Evolutionary conservation across 1,284 basidiomycete genomes (phyloP).

Genomic region (Heimioporus punctisporus): DNA sequence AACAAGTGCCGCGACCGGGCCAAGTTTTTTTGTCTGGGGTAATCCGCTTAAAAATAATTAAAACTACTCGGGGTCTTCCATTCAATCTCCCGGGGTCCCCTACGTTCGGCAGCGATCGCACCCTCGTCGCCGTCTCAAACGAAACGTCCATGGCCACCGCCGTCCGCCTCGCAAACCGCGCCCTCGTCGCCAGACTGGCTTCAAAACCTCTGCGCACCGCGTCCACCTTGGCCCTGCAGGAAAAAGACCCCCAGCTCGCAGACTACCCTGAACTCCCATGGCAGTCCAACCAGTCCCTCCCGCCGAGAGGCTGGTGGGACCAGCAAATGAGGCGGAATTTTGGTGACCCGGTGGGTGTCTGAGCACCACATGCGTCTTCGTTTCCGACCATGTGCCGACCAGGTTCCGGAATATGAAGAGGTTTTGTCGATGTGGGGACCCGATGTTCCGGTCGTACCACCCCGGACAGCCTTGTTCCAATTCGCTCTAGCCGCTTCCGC

Average conservation of each 20-base stretch:
- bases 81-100: too few species aligned
- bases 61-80: too few species aligned
- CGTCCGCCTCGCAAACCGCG: conserved; percentile 13
- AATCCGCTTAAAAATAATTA: too few species aligned
- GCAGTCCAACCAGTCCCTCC: conserved; percentile 67
- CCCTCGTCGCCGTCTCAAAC: too few species aligned
- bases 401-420: conserved; percentile 89
- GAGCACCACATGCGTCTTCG: conserved; percentile 1
- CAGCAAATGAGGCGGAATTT: conserved; percentile 82
- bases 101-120: too few species aligned
- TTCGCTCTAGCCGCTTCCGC: conserved; percentile 60
- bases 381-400: conserved; percentile 16
- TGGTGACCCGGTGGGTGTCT: conserved; percentile 72
- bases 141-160: too few species aligned
- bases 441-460: conserved; percentile 64
- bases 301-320: conserved; percentile 84
- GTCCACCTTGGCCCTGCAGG: conserved; percentile 27
- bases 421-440: conserved; percentile 89
- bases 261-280: conserved; percentile 82
- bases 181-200: conserved; percentile 6
- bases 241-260: conserved; percentile 65
- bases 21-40: too few species aligned
- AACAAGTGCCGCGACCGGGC: conserved; percentile 6
- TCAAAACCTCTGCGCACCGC: conserved; percentile 8
- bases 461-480: conserved; percentile 60